phyloP scores from a whole-genome alignment of 2,329 filamentous ascomycete genomes.

The Tolypocladium tropicale region DNA sequence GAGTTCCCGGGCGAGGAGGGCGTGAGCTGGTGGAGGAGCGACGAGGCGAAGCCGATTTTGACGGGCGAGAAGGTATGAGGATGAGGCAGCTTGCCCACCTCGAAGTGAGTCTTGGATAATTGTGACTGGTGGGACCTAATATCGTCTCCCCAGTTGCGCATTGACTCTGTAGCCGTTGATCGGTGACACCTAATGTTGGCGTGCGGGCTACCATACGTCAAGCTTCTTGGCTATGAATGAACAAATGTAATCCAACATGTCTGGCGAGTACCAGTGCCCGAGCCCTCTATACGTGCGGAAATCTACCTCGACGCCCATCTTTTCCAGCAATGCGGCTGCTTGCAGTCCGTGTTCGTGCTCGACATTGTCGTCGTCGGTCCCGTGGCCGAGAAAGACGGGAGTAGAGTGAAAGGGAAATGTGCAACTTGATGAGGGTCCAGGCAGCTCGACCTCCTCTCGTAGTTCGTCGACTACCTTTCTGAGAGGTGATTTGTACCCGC shows the following conservation, averaged over 20 bases:
- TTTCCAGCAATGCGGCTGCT: conserved; percentile 20
- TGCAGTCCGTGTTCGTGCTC: conserved; percentile 22
- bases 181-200: not conserved
- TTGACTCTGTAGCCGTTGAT: no score
- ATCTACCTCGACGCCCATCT: conserved; percentile 21
- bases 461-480: conserved; percentile 14
- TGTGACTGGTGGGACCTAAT: not conserved
- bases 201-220: not conserved
- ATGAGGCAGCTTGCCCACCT: not conserved
- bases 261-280: conserved; percentile 33
- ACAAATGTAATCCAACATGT: conserved; percentile 28
- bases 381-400: conserved; percentile 36
- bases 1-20: conserved; percentile 67
- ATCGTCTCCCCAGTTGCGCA: not conserved
- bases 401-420: conserved; percentile 12
- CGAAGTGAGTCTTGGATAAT: not conserved
- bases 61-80: conserved; percentile 43
- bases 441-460: conserved; percentile 16
- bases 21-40: conserved; percentile 77
- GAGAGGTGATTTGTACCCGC: conserved; percentile 4
- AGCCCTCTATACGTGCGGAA: conserved; percentile 29
- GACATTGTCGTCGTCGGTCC: conserved; percentile 30
- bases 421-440: not conserved
- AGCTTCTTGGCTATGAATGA: conserved; percentile 15
- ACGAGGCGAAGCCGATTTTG: conserved; percentile 67